A percentile compares a stretch with the other conserved stretches of the same genome.
These are phyloP conservation scores for Globisporangium alternatum DNA, from an alignment of 352 stramenopile species.

Conservation along the genomic window DNA sequence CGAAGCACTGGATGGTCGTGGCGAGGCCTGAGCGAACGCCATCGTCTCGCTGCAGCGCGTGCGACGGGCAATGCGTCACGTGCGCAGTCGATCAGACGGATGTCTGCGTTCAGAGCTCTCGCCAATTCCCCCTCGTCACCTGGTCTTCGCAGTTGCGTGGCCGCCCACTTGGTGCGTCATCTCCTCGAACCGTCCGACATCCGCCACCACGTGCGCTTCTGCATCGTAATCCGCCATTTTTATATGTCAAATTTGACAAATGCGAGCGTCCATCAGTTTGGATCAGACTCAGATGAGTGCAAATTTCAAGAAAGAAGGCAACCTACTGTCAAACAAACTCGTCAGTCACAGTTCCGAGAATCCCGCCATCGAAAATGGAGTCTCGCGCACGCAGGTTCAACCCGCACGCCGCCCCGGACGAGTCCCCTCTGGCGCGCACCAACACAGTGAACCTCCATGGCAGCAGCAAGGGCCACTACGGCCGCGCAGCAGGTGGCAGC, in stretches of 20 bases:
- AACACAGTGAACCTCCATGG: neutral
- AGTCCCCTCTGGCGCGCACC: slow-evolving; percentile 4
- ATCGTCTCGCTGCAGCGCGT: slow-evolving; percentile 35
- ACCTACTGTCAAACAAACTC: too few species aligned
- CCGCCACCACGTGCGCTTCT: too few species aligned
- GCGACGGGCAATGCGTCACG: slow-evolving; percentile 23
- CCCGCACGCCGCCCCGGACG: slow-evolving; percentile 17
- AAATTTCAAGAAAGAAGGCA: too few species aligned
- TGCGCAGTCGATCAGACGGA: slow-evolving; percentile 83
- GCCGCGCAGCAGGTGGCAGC: neutral
- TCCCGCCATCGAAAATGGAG: slow-evolving; percentile 29
- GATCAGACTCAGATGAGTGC: too few species aligned
- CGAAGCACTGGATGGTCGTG: slow-evolving; percentile 55
- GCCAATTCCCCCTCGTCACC: slow-evolving; percentile 9
- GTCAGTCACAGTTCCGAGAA: too few species aligned
- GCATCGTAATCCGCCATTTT: too few species aligned
- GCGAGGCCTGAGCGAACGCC: slow-evolving; percentile 55
- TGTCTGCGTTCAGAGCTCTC: slow-evolving; percentile 32
- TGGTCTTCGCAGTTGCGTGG: too few species aligned
- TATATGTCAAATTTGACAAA: too few species aligned
- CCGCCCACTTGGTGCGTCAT: too few species aligned
- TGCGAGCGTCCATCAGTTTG: too few species aligned
- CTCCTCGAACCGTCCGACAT: too few species aligned
- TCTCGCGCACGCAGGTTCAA: slow-evolving; percentile 34
- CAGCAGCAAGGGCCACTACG: neutral